Conservation (phyloP, 352 stramenopile species). For the Phytophthora pinifolia region DNA sequence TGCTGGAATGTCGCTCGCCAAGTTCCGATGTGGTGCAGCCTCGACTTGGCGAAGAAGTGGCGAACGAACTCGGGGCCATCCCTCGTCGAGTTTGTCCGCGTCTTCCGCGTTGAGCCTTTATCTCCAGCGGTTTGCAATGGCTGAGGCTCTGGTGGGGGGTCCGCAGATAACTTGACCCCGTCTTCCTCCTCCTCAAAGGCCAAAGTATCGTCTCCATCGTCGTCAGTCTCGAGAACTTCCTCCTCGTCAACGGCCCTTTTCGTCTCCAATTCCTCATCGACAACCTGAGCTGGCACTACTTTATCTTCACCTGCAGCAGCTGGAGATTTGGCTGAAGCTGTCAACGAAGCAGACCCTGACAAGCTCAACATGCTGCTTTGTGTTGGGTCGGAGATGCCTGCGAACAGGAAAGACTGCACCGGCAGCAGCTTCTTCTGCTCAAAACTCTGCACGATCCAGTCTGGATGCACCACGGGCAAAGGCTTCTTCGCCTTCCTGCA, state of each 20-base stretch:
- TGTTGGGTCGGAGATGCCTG: slow-evolving; percentile 76
- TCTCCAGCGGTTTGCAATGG: background rate
- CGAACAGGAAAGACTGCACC: slow-evolving; percentile 81
- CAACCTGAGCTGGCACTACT: background rate
- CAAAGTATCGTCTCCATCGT: slow-evolving; percentile 13
- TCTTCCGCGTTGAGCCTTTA: background rate
- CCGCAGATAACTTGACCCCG: background rate
- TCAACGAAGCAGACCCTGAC: background rate
- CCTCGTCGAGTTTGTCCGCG: slow-evolving; percentile 59
- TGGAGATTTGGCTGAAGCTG: background rate
- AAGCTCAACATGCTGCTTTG: slow-evolving; percentile 46
- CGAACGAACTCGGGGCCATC: slow-evolving; percentile 76
- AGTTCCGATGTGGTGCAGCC: slow-evolving; percentile 83
- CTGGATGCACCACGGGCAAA: slow-evolving; percentile 81
- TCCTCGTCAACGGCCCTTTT: slow-evolving; percentile 1
- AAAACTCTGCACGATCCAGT: slow-evolving; percentile 93
- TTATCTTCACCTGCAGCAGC: slow-evolving; percentile 9
- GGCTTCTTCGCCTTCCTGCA: slow-evolving; percentile 60
- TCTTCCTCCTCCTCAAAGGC: slow-evolving; percentile 11
- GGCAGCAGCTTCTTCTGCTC: slow-evolving; percentile 66
- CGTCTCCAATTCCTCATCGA: slow-evolving; percentile 10
- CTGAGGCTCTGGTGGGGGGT: slow-evolving; percentile 4
- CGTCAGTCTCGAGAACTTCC: background rate
- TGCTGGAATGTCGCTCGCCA: slow-evolving; percentile 80
- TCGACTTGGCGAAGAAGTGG: slow-evolving; percentile 85